These are phyloP conservation scores for Calonectria pseudoreteaudii DNA, from an alignment of 2,329 filamentous ascomycete species.

Conservation along the genomic window DNA sequence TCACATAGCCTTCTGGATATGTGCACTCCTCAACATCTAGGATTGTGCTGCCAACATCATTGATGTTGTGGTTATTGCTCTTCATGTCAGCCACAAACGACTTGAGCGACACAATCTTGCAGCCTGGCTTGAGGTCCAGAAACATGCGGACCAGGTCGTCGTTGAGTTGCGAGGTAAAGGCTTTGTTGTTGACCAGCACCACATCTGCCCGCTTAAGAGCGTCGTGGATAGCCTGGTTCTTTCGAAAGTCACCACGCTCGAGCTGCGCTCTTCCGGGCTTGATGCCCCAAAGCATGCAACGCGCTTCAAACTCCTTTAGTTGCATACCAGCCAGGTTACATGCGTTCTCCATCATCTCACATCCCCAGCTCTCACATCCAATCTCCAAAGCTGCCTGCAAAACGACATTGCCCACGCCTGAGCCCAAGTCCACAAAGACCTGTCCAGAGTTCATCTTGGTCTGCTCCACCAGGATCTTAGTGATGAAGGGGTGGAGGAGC, in stretches of 20 bases:
- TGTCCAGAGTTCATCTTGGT: conserved; percentile 83
- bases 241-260: conserved; percentile 85
- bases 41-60: conserved; percentile 84
- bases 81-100: conserved; percentile 88
- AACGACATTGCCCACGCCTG: conserved; percentile 95
- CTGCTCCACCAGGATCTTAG: conserved; percentile 81
- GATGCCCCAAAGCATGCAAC: conserved; percentile 91
- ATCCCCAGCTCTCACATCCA: conserved; percentile 95
- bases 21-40: conserved; percentile 77
- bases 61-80: conserved; percentile 79
- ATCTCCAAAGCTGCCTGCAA: conserved; percentile 93
- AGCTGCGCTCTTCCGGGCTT: conserved; percentile 83
- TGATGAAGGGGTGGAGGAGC: conserved; percentile 85
- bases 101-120: conserved; percentile 90
- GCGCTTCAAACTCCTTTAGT: conserved; percentile 83
- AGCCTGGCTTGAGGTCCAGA: conserved; percentile 90
- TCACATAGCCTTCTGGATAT: conserved; percentile 80
- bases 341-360: conserved; percentile 94
- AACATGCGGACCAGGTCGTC: conserved; percentile 89
- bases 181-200: conserved; percentile 98
- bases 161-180: conserved; percentile 90
- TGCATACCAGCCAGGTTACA: conserved; percentile 85
- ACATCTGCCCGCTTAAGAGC: conserved; percentile 89
- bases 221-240: conserved; percentile 75
- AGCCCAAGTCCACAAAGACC: conserved; percentile 94